Evolutionary conservation across 768 basidiomycete genomes (phyloP).

Genomic region (Naganishia vaughanmartiniae): DNA sequence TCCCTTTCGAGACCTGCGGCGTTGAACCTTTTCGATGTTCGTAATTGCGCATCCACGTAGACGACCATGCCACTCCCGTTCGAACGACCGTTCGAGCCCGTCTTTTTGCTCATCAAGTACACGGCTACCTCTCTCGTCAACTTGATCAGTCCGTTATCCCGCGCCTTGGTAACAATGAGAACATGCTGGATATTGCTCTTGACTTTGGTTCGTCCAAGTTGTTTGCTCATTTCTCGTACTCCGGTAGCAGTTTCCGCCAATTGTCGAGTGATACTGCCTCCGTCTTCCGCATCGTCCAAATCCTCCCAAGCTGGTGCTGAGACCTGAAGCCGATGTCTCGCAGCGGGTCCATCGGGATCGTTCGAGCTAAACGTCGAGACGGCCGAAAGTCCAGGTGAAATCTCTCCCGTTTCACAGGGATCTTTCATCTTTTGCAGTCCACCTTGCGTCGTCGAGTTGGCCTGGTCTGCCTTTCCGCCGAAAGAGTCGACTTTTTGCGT

Average conservation of each 20-base stretch:
- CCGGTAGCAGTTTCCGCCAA: slow-evolving; percentile 95
- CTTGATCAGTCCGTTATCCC: slow-evolving; percentile 93
- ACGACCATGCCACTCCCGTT: slow-evolving; percentile 68
- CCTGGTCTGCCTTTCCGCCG: not conserved
- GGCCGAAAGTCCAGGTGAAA: slow-evolving; percentile 23
- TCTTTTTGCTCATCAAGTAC: slow-evolving; percentile 81
- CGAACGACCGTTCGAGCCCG: slow-evolving; percentile 15
- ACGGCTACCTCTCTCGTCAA: slow-evolving; percentile 89
- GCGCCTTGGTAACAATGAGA: slow-evolving; percentile 93
- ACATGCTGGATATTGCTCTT: slow-evolving; percentile 87
- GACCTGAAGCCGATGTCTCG: slow-evolving; percentile 39
- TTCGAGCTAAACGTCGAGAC: slow-evolving; percentile 30
- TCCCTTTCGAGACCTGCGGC: slow-evolving; percentile 81
- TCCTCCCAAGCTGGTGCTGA: slow-evolving; percentile 36
- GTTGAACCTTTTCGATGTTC: slow-evolving; percentile 86
- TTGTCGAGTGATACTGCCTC: slow-evolving; percentile 78
- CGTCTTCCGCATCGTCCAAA: slow-evolving; percentile 64
- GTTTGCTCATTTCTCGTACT: slow-evolving; percentile 98
- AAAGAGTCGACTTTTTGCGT: slow-evolving; percentile 7
- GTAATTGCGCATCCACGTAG: slow-evolving; percentile 91
- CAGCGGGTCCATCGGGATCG: slow-evolving; percentile 34
- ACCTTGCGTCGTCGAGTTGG: slow-evolving; percentile 14
- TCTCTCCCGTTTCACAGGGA: slow-evolving; percentile 3
- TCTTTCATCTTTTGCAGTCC: slow-evolving; percentile 1
- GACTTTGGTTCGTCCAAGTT: slow-evolving; percentile 89